These are phyloP conservation scores for Mimosa pudica DNA, from an alignment of 306 rosid species.

Conservation along the genomic window DNA sequence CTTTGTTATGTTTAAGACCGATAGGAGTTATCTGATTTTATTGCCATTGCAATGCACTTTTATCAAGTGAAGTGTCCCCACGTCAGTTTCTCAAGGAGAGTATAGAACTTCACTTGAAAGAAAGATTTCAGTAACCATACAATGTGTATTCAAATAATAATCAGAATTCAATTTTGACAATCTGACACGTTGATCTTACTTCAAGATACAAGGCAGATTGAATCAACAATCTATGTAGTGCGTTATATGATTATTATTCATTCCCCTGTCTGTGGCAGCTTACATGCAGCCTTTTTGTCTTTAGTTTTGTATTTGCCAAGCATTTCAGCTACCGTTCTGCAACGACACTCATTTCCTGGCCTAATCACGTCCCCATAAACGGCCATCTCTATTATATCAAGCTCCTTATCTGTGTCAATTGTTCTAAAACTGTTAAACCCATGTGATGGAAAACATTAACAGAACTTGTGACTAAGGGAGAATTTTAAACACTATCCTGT, in stretches of 20 bases:
- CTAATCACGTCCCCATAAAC: constrained; percentile 92
- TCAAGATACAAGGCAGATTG: neutral
- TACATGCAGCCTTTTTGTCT: constrained; percentile 66
- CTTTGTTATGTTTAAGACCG: too few species aligned
- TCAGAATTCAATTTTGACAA: neutral
- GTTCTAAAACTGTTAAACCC: constrained; percentile 10
- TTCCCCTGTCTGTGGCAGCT: constrained; percentile 59
- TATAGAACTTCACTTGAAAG: neutral
- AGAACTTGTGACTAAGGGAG: constrained; percentile 13
- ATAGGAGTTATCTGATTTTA: too few species aligned
- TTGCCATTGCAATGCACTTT: neutral
- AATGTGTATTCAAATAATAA: neutral
- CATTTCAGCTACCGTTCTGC: constrained; percentile 85
- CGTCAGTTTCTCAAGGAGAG: neutral
- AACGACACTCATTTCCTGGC: constrained; percentile 89
- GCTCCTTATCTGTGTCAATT: constrained; percentile 79
- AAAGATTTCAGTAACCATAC: neutral
- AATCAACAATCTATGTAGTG: neutral
- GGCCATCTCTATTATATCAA: constrained; percentile 95
- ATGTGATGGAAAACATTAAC: constrained; percentile 10
- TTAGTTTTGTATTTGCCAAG: constrained; percentile 80
- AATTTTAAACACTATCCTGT: neutral
- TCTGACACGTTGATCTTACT: neutral
- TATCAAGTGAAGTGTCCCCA: neutral
- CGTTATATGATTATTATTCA: constrained; percentile 1